These are phyloP conservation scores for Penicillium cosmopolitanum DNA, from an alignment of 495 filamentous ascomycete genomes.

Conservation along the genomic window DNA sequence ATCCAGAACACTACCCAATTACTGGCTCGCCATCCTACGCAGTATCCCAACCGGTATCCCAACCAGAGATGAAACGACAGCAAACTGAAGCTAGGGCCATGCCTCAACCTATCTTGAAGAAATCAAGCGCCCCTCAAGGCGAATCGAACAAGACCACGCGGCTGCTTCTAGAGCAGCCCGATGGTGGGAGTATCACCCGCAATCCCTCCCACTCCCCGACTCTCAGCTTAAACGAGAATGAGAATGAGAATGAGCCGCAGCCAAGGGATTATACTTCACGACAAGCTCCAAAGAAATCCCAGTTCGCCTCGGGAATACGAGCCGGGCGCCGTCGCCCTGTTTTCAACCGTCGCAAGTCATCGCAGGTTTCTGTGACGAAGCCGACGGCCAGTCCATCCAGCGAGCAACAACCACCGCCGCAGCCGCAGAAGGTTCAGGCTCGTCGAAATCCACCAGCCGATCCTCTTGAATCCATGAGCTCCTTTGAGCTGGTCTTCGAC, in stretches of 20 bases:
- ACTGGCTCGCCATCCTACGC: background rate
- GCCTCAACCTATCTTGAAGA: constrained; percentile 47
- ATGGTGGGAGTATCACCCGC: constrained; percentile 35
- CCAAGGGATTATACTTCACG: constrained; percentile 17
- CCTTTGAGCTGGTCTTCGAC: constrained; percentile 9
- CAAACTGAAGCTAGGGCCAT: constrained; percentile 17
- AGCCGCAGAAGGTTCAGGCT: background rate
- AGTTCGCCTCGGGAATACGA: constrained; percentile 34
- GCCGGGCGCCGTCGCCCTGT: constrained; percentile 44
- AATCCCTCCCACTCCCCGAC: constrained; percentile 39
- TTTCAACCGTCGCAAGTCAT: constrained; percentile 48
- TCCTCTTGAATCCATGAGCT: background rate
- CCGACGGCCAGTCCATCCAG: background rate
- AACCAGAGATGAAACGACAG: constrained; percentile 11
- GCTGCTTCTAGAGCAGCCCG: constrained; percentile 32
- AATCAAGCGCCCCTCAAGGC: constrained; percentile 27
- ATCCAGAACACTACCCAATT: background rate
- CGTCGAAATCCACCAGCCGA: background rate
- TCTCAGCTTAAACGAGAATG: constrained; percentile 15
- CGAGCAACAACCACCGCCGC: background rate
- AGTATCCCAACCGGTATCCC: background rate
- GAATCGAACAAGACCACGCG: constrained; percentile 42
- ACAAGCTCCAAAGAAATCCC: constrained; percentile 34
- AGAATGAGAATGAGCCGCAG: constrained; percentile 13
- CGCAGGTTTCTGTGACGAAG: constrained; percentile 30